phyloP scores from a whole-genome alignment of 371 early-diverging fungal genomes.

The Rhizopus delemar region DNA sequence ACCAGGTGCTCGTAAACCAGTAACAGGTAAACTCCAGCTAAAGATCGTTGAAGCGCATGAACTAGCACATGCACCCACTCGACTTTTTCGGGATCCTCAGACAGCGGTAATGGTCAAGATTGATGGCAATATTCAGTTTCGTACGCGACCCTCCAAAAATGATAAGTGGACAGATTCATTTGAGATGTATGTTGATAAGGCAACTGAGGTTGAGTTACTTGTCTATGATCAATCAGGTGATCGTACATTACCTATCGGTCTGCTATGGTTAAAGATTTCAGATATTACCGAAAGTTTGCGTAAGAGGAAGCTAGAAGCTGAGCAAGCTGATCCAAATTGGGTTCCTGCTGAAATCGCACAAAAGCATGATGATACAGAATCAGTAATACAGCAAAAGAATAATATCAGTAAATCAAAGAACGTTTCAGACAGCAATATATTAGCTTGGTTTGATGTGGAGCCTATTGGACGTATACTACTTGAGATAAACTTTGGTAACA shows the following conservation, averaged over 20 bases:
- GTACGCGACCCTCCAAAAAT: conserved; percentile 64
- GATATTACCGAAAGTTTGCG: conserved; percentile 77
- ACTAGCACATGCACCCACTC: conserved; percentile 68
- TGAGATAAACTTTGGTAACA: conserved; percentile 73
- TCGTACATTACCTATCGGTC: conserved; percentile 65
- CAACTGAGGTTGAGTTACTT: conserved; percentile 84
- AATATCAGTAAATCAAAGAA: conserved; percentile 1
- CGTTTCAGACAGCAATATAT: conserved; percentile 50
- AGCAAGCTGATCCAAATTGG: conserved; percentile 48
- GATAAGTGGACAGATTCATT: conserved; percentile 79
- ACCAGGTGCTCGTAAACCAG: conserved; percentile 66
- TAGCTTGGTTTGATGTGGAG: conserved; percentile 87
- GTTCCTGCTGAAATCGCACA: conserved; percentile 40
- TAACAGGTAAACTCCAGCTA: conserved; percentile 70
- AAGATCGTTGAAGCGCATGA: conserved; percentile 65
- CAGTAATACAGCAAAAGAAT: conserved; percentile 1
- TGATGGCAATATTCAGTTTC: conserved; percentile 75
- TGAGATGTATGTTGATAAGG: conserved; percentile 81
- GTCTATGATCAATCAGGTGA: conserved; percentile 74
- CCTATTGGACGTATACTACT: conserved; percentile 86
- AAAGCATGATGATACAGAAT: conserved; percentile 18
- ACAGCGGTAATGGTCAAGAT: conserved; percentile 77
- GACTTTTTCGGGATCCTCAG: conserved; percentile 58
- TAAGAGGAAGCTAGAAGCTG: conserved; percentile 57
- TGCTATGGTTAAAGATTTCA: conserved; percentile 79